Evolutionary conservation across 192 early-diverging fungal species (phyloP), one percentile per base, ranked within the genome.

Genomic region (Paraglomus occultum): DNA sequence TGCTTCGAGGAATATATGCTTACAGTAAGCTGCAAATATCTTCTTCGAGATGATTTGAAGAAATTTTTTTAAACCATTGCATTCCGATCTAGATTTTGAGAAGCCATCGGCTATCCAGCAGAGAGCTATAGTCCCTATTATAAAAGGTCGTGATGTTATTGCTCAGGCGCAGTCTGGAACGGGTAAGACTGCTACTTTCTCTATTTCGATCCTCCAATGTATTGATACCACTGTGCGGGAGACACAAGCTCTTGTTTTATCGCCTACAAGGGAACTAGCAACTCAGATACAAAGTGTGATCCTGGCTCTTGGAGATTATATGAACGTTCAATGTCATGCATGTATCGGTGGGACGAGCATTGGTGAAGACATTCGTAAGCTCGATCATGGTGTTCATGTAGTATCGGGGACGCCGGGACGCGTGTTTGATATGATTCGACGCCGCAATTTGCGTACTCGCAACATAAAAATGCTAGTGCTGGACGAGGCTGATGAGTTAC

Each of bases 51-150:
- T 14, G 14, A 47, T 5, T n/a, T 31, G 31, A 31, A 31, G 31
- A 31, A 31, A 3, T 3, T 31, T 31, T 31, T 31, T 31, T 31
- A 31, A 17, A 69, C n/a, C 38, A 44, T 64, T 7, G 22, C 39
- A 46, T 17, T 8, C 12, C 8, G 20, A 10, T 47, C 4, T 55
- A 91, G 89, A 94, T 82, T 97, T 95, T 85, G 97, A 99, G 76
- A 92, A 92, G 74, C 97, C 95, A 5, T 97, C 95, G 4, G 94
- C 97, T 64, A 99, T 99, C 82, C 97, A 99, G 79, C 97, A 99
- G 80, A 89, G 97, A 80, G 95, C 95, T 48, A 99, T 97, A 64
- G 76, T 86, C 73, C 94, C 95, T 31, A 92, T 97, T 60, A 85
- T 86, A 67, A 89, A 83, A 66, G 92, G 92, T 40, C 88, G 92